phyloP scores from a whole-genome alignment of 1,139 yeast species.

The Debaryomyces coudertii region DNA sequence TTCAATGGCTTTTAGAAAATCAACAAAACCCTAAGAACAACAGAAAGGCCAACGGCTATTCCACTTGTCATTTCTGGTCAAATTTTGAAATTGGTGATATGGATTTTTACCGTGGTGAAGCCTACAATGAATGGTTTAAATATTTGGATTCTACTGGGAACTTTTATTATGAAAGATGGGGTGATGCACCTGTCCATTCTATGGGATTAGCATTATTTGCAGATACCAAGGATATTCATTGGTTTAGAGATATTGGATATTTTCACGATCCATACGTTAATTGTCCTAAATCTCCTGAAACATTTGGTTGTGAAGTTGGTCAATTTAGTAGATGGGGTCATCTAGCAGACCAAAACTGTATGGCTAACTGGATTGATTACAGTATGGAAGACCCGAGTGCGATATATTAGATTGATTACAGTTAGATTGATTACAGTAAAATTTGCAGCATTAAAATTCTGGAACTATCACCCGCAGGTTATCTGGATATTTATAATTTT shows the following conservation, averaged over 20 bases:
- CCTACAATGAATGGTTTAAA: slow-evolving; percentile 67
- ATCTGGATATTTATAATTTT: background rate
- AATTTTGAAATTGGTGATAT: slow-evolving; percentile 82
- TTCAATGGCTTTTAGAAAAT: slow-evolving; percentile 72
- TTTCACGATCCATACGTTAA: slow-evolving; percentile 72
- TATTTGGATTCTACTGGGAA: slow-evolving; percentile 71
- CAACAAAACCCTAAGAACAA: slow-evolving; percentile 62
- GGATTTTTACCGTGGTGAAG: slow-evolving; percentile 73
- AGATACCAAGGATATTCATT: slow-evolving; percentile 69
- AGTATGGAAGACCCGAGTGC: slow-evolving; percentile 43
- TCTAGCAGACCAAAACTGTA: slow-evolving; percentile 68
- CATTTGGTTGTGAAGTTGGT: slow-evolving; percentile 31
- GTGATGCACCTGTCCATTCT: slow-evolving; percentile 89
- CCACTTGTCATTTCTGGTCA: slow-evolving; percentile 89
- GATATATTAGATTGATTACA: slow-evolving; percentile 14
- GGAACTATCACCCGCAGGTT: background rate
- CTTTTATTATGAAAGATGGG: slow-evolving; percentile 88
- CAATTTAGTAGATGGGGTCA: slow-evolving; percentile 38
- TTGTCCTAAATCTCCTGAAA: slow-evolving; percentile 57
- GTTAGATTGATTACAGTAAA: background rate
- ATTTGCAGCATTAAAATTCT: background rate
- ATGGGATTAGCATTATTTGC: slow-evolving; percentile 76
- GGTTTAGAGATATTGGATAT: slow-evolving; percentile 90
- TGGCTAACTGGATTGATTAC: slow-evolving; percentile 71
- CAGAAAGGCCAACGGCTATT: slow-evolving; percentile 62